Evolutionary conservation across 73 alveolate species (phyloP), one percentile per base, ranked within the genome.

Genomic region (Paramecium caudatum): DNA sequence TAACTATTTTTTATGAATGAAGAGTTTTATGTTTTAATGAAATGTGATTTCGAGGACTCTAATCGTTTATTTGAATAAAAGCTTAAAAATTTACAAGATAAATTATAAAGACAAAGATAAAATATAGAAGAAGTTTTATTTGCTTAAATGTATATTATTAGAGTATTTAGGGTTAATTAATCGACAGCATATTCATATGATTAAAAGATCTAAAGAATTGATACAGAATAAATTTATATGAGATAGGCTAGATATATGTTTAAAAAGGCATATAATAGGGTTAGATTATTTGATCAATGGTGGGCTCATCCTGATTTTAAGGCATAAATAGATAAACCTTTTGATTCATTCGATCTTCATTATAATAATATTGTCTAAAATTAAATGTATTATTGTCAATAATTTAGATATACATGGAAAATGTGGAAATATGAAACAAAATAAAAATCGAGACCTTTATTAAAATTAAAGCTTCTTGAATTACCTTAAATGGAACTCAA

Each of bases 221-320:
- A 74, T 4, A 34, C 69, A 16, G 88, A 74, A 39, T 43, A 74
- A 74, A 43, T 74, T 2, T 74, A 45, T 21, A 39, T 74, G 46
- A 74, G 88, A 74, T 4, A 39, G 19, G 88, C 88, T 0, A 74
- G 65, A 74, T 74, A 74, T 8, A 74, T 74, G 88, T 74, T 74
- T 74, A 74, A 74, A 21, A 74, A 45, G 69, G 49, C 88, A 21
- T 74, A 41, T 74, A 74, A 74, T 41, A 19, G 46, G 21, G 88
- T 74, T 9, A 45, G 88, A 1, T 63, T 74, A 2, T 74, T 74
- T 39, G 43, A 74, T 74, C 19, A 74, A 74, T 74, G 88, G 88
- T 86, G 93, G 93, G 80, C 62, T 12, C 93, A 86, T 86, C 93
- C 87, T 17, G 88, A 86, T 21, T 86, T 86, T 15, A 63, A 63